These are phyloP conservation scores for Prunus yedoensis DNA, from an alignment of 331 rosid species.

Conservation along the genomic window DNA sequence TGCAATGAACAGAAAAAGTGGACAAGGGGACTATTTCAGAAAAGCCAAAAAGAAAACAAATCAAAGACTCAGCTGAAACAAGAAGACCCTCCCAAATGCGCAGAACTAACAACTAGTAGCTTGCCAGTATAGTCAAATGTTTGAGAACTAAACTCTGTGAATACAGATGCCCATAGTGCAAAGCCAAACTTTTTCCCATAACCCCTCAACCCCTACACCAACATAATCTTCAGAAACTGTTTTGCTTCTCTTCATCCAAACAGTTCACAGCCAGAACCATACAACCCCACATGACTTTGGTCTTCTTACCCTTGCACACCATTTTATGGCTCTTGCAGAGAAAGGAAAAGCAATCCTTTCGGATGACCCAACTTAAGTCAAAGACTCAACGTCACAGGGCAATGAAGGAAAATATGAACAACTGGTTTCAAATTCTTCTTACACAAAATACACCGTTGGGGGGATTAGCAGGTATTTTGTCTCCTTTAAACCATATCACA, in stretches of 20 bases:
- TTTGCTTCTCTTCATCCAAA: too few relatives aligned
- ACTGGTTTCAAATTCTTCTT: neutral
- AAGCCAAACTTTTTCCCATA: neutral
- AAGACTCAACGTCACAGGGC: neutral
- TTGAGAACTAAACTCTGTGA: neutral
- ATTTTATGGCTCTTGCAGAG: neutral
- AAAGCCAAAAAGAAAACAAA: neutral
- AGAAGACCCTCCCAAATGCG: neutral
- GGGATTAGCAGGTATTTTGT: too few relatives aligned
- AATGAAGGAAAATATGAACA: neutral
- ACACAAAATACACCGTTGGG: too few relatives aligned
- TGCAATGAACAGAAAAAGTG: neutral
- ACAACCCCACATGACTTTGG: neutral
- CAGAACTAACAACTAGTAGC: neutral
- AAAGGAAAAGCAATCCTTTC: neutral
- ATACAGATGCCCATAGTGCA: neutral
- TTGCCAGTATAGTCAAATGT: neutral
- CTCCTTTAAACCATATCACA: too few relatives aligned
- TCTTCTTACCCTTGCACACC: neutral
- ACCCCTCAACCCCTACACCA: neutral
- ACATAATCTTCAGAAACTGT: neutral
- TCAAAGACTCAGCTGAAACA: neutral
- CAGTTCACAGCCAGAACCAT: neutral
- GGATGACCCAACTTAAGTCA: neutral
- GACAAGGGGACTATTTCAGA: neutral